phyloP scores from a whole-genome alignment of 768 basidiomycete species.

The Pisolithus microcarpus region DNA sequence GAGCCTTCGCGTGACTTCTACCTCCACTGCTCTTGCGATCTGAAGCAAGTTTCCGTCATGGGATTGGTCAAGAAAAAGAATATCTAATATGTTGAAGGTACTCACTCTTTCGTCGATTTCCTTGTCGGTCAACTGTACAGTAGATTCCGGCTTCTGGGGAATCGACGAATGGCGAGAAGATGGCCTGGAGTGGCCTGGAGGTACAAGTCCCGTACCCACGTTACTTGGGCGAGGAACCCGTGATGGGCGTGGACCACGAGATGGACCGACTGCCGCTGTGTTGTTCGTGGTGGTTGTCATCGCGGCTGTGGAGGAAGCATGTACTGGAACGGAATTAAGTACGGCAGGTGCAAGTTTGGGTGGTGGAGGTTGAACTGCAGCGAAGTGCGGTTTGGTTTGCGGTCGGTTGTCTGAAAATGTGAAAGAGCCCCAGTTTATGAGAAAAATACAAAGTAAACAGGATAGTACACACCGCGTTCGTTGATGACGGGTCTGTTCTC shows the following conservation, averaged over 20 bases:
- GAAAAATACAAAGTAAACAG: background rate
- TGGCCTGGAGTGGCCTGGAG: conserved; percentile 12
- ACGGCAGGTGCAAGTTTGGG: conserved; percentile 39
- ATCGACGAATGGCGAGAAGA: conserved; percentile 15
- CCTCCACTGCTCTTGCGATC: conserved; percentile 72
- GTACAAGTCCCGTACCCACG: conserved; percentile 21
- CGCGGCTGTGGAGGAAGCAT: conserved; percentile 5
- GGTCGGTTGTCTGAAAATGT: conserved; percentile 47
- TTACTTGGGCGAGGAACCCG: conserved; percentile 27
- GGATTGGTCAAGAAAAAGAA: background rate
- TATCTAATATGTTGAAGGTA: conserved; percentile 3
- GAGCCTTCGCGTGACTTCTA: conserved; percentile 62
- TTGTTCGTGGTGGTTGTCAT: background rate
- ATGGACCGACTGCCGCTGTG: conserved; percentile 4
- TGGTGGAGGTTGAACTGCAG: conserved; percentile 48
- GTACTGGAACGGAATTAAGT: conserved; percentile 35
- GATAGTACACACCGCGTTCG: conserved; percentile 51
- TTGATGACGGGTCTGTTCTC: conserved; percentile 79
- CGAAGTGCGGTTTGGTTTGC: conserved; percentile 54
- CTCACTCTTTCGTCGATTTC: conserved; percentile 72
- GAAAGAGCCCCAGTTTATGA: background rate
- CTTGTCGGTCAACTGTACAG: conserved; percentile 45
- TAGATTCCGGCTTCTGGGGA: conserved; percentile 11
- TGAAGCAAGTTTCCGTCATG: conserved; percentile 14
- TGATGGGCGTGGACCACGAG: conserved; percentile 24